Percentiles rank a stretch among this genome's conserved stretches.
Evolutionary conservation across 2,329 filamentous ascomycete genomes (phyloP).

Genomic region (Penicillium sclerotiorum): DNA sequence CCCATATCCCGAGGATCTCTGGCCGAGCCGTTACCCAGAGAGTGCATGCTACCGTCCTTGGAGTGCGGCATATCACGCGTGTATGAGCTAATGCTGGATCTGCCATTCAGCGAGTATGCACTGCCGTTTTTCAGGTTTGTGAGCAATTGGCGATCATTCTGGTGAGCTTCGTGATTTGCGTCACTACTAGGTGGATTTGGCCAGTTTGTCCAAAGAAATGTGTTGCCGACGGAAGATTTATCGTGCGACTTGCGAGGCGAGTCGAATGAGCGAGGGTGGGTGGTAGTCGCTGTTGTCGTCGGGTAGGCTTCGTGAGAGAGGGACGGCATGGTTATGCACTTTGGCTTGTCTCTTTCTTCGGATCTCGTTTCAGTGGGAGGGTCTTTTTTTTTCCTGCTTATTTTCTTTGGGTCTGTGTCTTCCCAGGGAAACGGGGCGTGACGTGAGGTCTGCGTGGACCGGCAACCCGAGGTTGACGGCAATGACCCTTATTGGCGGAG

Average conservation of each 20-base stretch:
- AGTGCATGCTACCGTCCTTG: conserved; percentile 54
- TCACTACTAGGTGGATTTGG: conserved; percentile 40
- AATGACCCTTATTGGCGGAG: conserved; percentile 26
- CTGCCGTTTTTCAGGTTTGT: conserved; percentile 53
- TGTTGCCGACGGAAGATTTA: conserved; percentile 47
- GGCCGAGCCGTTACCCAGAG: conserved; percentile 38
- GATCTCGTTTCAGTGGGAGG: too few species aligned
- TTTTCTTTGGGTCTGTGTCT: not conserved
- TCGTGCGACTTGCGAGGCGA: conserved; percentile 48
- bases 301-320: conserved; percentile 42
- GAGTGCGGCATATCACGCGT: conserved; percentile 44
- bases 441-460: conserved; percentile 36
- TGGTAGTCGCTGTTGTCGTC: conserved; percentile 32
- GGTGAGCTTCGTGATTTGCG: conserved; percentile 40
- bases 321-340: conserved; percentile 37
- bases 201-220: conserved; percentile 51
- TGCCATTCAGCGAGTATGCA: conserved; percentile 63
- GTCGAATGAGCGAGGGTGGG: conserved; percentile 44
- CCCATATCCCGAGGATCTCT: conserved; percentile 37
- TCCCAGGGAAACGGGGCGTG: conserved; percentile 24
- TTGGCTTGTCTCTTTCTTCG: conserved; percentile 10
- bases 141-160: conserved; percentile 43
- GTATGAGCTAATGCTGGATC: conserved; percentile 48
- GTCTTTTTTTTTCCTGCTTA: conserved; percentile 3
- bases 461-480: conserved; percentile 28